Evolutionary conservation across 148 eudicot species (phyloP).

Genomic region (Camellia sinensis): DNA sequence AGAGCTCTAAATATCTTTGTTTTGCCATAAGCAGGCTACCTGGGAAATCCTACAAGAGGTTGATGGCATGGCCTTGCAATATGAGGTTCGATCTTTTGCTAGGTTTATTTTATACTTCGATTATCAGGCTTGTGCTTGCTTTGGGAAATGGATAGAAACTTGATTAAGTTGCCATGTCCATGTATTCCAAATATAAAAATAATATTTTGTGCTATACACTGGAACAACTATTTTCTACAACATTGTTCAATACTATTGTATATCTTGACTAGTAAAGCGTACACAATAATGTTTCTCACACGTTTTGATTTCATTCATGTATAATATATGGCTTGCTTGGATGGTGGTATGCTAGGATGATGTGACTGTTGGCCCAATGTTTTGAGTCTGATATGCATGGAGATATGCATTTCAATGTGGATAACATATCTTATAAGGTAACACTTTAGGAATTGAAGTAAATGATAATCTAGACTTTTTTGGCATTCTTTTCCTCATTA

Average conservation of each 20-base stretch:
- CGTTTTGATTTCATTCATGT: not conserved
- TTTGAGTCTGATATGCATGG: not conserved
- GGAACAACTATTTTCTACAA: too few relatives aligned
- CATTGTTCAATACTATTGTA: not conserved
- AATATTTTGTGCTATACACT: not conserved
- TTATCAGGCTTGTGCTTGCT: not conserved
- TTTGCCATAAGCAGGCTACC: slow-evolving; percentile 24
- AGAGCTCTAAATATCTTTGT: not conserved
- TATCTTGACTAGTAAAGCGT: not conserved
- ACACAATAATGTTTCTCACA: not conserved
- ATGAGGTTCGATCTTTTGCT: slow-evolving; percentile 28
- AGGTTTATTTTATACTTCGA: not conserved
- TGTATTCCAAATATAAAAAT: not conserved
- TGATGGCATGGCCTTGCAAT: slow-evolving; percentile 28
- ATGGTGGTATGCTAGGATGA: not conserved
- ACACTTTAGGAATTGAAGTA: not conserved
- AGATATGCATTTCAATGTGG: not conserved
- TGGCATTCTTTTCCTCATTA: too few relatives aligned
- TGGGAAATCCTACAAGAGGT: slow-evolving; percentile 38
- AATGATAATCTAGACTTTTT: too few relatives aligned
- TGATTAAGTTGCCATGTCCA: not conserved
- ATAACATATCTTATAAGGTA: slow-evolving; percentile 9
- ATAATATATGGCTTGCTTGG: not conserved
- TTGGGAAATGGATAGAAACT: not conserved
- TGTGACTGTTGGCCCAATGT: too few relatives aligned